These are phyloP conservation scores for Clarireedia hainanense DNA, from an alignment of 2,329 filamentous ascomycete genomes.

Conservation along the genomic window DNA sequence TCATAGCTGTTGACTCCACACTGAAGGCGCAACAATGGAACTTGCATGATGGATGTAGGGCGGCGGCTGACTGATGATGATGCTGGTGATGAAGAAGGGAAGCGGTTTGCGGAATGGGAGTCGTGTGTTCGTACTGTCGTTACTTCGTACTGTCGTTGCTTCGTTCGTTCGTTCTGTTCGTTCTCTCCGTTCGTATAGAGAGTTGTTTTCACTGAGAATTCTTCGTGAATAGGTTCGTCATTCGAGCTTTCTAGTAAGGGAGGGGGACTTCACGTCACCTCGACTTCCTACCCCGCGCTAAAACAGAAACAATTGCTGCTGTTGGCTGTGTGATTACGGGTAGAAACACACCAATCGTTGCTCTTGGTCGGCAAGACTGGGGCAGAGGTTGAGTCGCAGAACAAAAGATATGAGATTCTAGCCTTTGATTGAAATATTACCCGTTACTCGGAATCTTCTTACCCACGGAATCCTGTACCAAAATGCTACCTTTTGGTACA, in stretches of 20 bases:
- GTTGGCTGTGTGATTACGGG: too few species aligned
- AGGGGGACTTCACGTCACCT: not conserved
- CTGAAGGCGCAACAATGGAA: constrained; percentile 77
- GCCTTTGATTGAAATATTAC: not conserved
- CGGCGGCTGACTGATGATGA: too few species aligned
- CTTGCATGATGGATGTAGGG: constrained; percentile 29
- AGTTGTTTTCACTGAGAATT: not conserved
- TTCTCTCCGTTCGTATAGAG: too few species aligned
- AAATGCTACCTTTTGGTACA: too few species aligned
- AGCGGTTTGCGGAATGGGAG: not conserved
- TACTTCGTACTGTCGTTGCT: too few species aligned
- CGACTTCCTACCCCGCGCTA: not conserved
- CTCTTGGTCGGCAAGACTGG: not conserved
- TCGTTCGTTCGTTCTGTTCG: too few species aligned
- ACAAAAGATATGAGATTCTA: not conserved
- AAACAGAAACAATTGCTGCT: not conserved
- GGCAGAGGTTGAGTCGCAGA: not conserved
- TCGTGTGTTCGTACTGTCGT: not conserved
- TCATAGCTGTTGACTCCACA: constrained; percentile 98
- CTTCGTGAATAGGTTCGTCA: not conserved
- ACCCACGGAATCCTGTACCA: too few species aligned
- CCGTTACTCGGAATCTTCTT: too few species aligned
- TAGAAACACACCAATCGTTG: not conserved
- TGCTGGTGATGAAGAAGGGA: too few species aligned
- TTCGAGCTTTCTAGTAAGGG: not conserved